A percentile compares a stretch with the other conserved stretches of the same genome.
Evolutionary conservation across 495 filamentous ascomycete genomes (phyloP).

Genomic region (Daldinia caldariorum): DNA sequence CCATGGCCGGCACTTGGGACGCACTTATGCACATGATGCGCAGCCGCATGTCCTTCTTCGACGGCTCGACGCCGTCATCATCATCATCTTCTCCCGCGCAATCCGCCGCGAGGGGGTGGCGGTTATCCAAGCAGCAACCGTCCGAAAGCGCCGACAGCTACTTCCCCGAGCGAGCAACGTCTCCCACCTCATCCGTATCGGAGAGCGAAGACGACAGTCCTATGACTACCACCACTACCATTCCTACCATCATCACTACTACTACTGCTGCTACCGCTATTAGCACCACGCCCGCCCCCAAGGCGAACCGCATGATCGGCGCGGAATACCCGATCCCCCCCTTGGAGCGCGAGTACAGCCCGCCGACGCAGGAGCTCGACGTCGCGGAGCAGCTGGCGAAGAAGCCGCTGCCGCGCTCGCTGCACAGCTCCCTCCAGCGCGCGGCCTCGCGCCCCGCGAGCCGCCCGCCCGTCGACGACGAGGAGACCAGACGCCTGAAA

Average conservation of each 20-base stretch:
- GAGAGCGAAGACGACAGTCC: constrained; percentile 28
- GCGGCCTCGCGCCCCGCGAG: constrained; percentile 29
- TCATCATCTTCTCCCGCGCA: background rate
- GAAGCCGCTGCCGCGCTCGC: constrained; percentile 49
- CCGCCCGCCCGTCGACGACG: constrained; percentile 30
- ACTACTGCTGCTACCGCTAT: too few species aligned
- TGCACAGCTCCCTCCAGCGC: constrained; percentile 54
- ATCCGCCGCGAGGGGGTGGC: constrained; percentile 13
- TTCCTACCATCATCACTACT: too few species aligned
- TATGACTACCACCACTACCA: too few species aligned
- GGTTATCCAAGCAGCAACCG: constrained; percentile 25
- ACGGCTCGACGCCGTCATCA: constrained; percentile 10
- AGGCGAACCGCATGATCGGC: constrained; percentile 19
- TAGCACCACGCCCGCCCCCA: background rate
- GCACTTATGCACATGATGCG: constrained; percentile 21
- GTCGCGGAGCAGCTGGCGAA: constrained; percentile 55
- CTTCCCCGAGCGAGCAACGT: constrained; percentile 32
- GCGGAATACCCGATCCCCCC: constrained; percentile 42
- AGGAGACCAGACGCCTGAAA: constrained; percentile 44
- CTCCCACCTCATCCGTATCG: constrained; percentile 31
- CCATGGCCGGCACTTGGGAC: constrained; percentile 16
- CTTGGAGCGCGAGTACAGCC: constrained; percentile 46
- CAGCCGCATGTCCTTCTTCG: constrained; percentile 14
- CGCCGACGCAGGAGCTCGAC: constrained; percentile 49
- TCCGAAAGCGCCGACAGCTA: constrained; percentile 35